Evolutionary conservation across 208 protist genomes (phyloP).

Genomic region (Trichomonas gallinae): DNA sequence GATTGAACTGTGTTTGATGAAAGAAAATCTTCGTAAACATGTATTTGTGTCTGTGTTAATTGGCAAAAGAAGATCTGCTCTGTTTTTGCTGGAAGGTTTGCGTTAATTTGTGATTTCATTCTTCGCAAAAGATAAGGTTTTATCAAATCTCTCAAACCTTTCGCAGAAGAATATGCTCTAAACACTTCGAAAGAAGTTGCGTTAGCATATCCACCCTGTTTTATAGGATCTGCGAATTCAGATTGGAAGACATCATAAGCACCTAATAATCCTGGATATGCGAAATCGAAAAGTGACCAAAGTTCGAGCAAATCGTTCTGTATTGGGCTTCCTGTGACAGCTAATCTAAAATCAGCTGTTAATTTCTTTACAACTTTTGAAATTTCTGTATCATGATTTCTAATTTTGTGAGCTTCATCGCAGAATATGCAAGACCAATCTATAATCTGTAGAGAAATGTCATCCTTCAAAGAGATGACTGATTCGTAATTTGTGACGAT

Average conservation of each 20-base stretch:
- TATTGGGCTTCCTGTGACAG: constrained; percentile 76
- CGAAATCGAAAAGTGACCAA: constrained; percentile 97
- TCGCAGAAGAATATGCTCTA: constrained; percentile 75
- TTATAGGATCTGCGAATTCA: constrained; percentile 61
- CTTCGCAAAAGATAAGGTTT: constrained; percentile 78
- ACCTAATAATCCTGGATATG: constrained; percentile 77
- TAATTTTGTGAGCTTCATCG: constrained; percentile 74
- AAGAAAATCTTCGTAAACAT: constrained; percentile 67
- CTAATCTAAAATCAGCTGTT: constrained; percentile 68
- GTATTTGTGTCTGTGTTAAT: constrained; percentile 69
- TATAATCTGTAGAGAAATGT: not conserved
- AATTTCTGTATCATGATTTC: constrained; percentile 76
- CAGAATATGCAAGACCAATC: constrained; percentile 7
- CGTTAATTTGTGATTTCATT: constrained; percentile 74
- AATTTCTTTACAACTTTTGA: constrained; percentile 78
- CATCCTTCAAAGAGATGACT: not conserved
- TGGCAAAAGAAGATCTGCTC: constrained; percentile 78
- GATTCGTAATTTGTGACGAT: constrained; percentile 9
- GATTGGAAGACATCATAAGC: constrained; percentile 58
- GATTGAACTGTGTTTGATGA: constrained; percentile 29
- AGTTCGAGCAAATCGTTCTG: constrained; percentile 95
- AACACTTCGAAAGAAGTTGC: constrained; percentile 47
- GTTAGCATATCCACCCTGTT: constrained; percentile 65
- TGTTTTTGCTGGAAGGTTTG: constrained; percentile 68
- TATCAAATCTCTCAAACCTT: constrained; percentile 69